phyloP scores from a whole-genome alignment of 2,329 filamentous ascomycete species.

The Arthrobotrys entomopaga region DNA sequence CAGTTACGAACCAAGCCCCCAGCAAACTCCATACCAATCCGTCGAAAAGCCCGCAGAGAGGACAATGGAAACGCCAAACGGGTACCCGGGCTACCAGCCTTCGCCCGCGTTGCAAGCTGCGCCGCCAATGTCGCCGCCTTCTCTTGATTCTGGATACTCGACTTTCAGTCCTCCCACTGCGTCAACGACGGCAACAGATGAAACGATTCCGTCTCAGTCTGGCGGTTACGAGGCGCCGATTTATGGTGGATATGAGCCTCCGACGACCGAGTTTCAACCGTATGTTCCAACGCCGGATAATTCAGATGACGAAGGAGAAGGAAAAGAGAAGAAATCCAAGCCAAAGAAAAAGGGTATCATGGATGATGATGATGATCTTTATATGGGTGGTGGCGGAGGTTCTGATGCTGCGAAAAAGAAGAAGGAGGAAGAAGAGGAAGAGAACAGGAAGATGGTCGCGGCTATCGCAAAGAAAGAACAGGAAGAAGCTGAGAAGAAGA shows the following conservation, averaged over 20 bases:
- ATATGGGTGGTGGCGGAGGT: background rate
- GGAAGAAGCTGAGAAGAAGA: constrained; percentile 62
- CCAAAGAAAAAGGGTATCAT: constrained; percentile 80
- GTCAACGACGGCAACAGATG: constrained; percentile 13
- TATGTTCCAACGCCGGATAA: constrained; percentile 67
- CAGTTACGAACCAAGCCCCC: constrained; percentile 63
- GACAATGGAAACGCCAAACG: constrained; percentile 25
- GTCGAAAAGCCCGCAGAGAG: constrained; percentile 20
- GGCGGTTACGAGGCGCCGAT: constrained; percentile 58
- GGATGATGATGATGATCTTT: constrained; percentile 75
- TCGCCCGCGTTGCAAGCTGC: constrained; percentile 15
- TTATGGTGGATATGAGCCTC: constrained; percentile 66
- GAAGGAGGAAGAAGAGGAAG: constrained; percentile 76
- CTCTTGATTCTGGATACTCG: constrained; percentile 22
- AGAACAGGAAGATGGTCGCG: constrained; percentile 85
- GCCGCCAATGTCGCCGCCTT: constrained; percentile 45
- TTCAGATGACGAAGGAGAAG: constrained; percentile 65
- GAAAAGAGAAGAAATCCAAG: constrained; percentile 73
- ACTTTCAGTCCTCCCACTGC: constrained; percentile 20
- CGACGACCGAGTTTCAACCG: constrained; percentile 62
- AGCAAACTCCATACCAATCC: constrained; percentile 36
- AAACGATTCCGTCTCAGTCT: constrained; percentile 60
- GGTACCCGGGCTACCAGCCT: constrained; percentile 41
- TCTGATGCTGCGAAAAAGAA: constrained; percentile 69
- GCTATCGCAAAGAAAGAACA: constrained; percentile 79